Evolutionary conservation across 768 basidiomycete species (phyloP), one percentile per base, ranked within the genome.

Genomic region (Podaxis pistillaris): DNA sequence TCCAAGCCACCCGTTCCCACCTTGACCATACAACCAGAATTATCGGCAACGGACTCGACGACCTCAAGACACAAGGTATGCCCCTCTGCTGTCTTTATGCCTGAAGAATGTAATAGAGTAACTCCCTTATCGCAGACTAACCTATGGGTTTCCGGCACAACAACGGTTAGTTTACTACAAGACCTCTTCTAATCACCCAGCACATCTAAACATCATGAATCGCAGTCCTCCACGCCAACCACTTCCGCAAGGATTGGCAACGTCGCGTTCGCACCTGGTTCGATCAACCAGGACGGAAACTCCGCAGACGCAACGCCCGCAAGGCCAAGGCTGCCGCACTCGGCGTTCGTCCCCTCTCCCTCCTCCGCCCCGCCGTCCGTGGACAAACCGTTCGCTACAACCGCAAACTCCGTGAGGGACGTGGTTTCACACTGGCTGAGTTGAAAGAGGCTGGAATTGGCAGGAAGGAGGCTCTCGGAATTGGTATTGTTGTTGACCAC

Each of bases 241-340:
- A 97, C 77, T 95, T 95, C 86, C 93, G 88, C 83, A 98, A 98
- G 88, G 96, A 98, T 77, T 98, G 96, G 96, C 96, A 98, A 79
- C 85, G 89, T 73, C 91, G 90, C 68, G 94, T 96, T 70, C 90
- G 90, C 78, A 96, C 94, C 74, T 95, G 96, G 96, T 98, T 98
- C 76, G 92, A 98, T 83, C 97, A 99, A 81, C 94, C 97, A 62
- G 96, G 96, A 54, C 91, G 93, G 75, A 98, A 98, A 82, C 91
- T 95, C 76, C 91, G 93, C 76, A 86, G 97, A 75, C 91, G 97
- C 75, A 88, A 82, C 52, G 94, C 95, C 49, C 93, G 97, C 79
- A 90, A 94, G 78, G 81, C 82, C 69, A 98, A 97, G 82, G 94
- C 94, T 62, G 86, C 94, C 51, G 76, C 86, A 64, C 90, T 97